phyloP scores from a whole-genome alignment of 192 early-diverging fungal species.

The Rhizoclosmatium globosum region DNA sequence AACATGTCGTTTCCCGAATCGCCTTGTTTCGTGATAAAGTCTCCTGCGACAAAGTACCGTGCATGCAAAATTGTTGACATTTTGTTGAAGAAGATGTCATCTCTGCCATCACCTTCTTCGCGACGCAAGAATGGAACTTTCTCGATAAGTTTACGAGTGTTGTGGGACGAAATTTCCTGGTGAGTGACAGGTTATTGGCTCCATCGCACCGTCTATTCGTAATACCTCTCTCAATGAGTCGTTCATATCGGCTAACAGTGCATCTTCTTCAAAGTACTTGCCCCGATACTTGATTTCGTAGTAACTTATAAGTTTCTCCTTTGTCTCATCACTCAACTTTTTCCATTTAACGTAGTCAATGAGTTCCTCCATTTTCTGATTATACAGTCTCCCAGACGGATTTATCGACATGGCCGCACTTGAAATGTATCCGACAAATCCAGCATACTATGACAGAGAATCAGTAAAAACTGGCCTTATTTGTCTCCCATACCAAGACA shows the following conservation, averaged over 20 bases:
- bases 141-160: slow-evolving; percentile 35
- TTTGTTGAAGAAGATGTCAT: slow-evolving; percentile 28
- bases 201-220: too few relatives aligned
- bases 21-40: slow-evolving; percentile 38
- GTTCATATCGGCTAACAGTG: slow-evolving; percentile 44
- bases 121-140: slow-evolving; percentile 43
- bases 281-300: slow-evolving; percentile 50
- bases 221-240: slow-evolving; percentile 40
- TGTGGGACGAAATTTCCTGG: slow-evolving; percentile 40
- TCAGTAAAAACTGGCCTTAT: too few relatives aligned
- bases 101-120: slow-evolving; percentile 30
- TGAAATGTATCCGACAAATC: slow-evolving; percentile 32
- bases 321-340: slow-evolving; percentile 40
- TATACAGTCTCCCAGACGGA: slow-evolving; percentile 33
- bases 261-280: slow-evolving; percentile 42
- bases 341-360: slow-evolving; percentile 51
- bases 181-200: too few relatives aligned
- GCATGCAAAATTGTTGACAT: slow-evolving; percentile 24
- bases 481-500: background rate
- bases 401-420: slow-evolving; percentile 29
- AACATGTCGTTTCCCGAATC: slow-evolving; percentile 59
- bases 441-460: slow-evolving; percentile 28
- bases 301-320: slow-evolving; percentile 33
- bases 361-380: slow-evolving; percentile 45
- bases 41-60: slow-evolving; percentile 38